Evolutionary conservation across 495 filamentous ascomycete genomes (phyloP), one percentile per base, ranked within the genome.

Genomic region (Talaromyces thailandensis): DNA sequence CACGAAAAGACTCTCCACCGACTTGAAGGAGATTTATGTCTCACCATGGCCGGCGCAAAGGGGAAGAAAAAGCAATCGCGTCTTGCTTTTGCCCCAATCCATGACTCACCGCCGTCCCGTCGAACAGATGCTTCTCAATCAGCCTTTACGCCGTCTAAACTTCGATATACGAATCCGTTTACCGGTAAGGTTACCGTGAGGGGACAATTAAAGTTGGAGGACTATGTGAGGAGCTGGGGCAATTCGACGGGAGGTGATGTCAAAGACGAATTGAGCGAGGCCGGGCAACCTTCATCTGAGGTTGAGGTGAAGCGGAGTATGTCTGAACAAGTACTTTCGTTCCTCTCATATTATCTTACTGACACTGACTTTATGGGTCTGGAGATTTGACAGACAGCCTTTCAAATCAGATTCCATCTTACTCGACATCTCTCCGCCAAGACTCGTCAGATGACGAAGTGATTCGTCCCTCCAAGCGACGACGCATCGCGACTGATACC

Each of bases 11-110:
- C 24, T n/a, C 14, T 35, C 1, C 12, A n/a, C 12, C 29, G 40
- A 37, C 16, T 56, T 31, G 18, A 48, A 48, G 21, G 16, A 12
- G 43, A 48, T 18, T 18, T 1, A 18, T 0, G 7, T 48, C n/a
- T 48, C 16, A 18, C 1, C 11, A 79, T 79, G 77, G 70, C 75
- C 67, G 72, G 75, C 70, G 73, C 68, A 60, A 66, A 70, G 14
- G 64, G 65, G 23, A 79, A 76, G 32, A 57, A 37, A 63, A 68
- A 70, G 62, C 80, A 79, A 67, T 77, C 79, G 51, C 77, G 77
- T 57, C 77, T 82, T 51, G 65, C 75, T 25, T 82, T 81, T 60
- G 70, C 70, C 14, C 66, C 77, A 14, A 43, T 72, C 26, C 21
- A 31, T 6, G 43, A 29, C 24, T 62, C 68, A 29, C 66, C 53